A percentile compares a stretch with the other conserved stretches of the same genome.
Evolutionary conservation across 208 protist genomes (phyloP).

Genomic region (Acanthamoeba divionensis): DNA sequence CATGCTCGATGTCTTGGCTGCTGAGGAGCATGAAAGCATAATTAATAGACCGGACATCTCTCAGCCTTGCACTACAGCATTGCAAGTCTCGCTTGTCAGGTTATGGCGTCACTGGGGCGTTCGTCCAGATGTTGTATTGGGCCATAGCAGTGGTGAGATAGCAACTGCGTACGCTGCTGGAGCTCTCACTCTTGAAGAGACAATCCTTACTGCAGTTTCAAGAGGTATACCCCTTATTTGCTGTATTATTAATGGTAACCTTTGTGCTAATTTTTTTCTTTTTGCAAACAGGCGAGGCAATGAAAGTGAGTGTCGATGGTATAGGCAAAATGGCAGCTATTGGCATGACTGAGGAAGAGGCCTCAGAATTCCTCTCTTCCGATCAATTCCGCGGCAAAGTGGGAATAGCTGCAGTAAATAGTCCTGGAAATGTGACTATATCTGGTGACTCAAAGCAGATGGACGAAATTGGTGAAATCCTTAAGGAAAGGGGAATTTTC

Average conservation of each 20-base stretch:
- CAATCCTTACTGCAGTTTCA: background rate
- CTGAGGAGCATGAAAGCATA: background rate
- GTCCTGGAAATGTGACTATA: background rate
- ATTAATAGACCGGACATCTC: slow-evolving; percentile 53
- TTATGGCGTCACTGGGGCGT: slow-evolving; percentile 64
- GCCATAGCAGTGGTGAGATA: slow-evolving; percentile 70
- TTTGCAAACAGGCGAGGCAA: too few species aligned
- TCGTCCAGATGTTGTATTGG: slow-evolving; percentile 55
- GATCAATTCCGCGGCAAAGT: background rate
- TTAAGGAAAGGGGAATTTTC: slow-evolving; percentile 1
- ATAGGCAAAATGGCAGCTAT: slow-evolving; percentile 58
- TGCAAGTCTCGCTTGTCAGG: slow-evolving; percentile 51
- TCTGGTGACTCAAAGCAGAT: background rate
- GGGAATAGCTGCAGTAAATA: background rate
- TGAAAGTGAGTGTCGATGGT: slow-evolving; percentile 56
- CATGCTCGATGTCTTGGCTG: slow-evolving; percentile 32
- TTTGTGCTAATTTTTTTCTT: too few species aligned
- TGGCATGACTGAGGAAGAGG: slow-evolving; percentile 48
- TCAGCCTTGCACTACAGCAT: slow-evolving; percentile 45
- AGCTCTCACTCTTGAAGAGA: slow-evolving; percentile 59
- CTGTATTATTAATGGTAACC: too few species aligned
- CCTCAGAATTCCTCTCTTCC: background rate
- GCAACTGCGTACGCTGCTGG: slow-evolving; percentile 53
- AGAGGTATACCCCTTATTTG: too few species aligned
- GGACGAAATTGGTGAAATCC: background rate